phyloP scores from a whole-genome alignment of 2,329 filamentous ascomycete species.

The Ilyonectria destructans region DNA sequence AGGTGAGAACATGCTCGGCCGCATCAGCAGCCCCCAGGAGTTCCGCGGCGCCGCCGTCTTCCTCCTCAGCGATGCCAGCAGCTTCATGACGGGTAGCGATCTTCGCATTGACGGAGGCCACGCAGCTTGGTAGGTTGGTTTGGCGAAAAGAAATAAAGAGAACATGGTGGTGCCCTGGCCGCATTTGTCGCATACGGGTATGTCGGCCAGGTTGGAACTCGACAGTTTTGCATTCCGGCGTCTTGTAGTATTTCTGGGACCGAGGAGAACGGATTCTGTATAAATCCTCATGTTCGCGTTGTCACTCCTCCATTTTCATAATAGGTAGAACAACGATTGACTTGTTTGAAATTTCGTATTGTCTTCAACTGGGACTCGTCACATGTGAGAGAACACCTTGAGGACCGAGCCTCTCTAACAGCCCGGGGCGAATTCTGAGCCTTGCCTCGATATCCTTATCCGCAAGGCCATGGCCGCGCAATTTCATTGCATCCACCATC shows the following conservation, averaged over 20 bases:
- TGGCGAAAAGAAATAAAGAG: not conserved
- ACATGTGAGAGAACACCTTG: constrained; percentile 59
- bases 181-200: constrained; percentile 25
- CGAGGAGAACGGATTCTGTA: constrained; percentile 37
- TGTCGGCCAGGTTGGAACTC: constrained; percentile 6
- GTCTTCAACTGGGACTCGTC: constrained; percentile 43
- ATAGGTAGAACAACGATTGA: constrained; percentile 21
- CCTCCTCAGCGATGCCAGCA: constrained; percentile 79
- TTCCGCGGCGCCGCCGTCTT: constrained; percentile 82
- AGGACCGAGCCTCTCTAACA: constrained; percentile 63
- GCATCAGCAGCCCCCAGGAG: constrained; percentile 78
- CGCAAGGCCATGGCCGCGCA: constrained; percentile 60
- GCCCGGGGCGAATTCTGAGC: constrained; percentile 62
- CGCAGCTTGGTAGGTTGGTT: constrained; percentile 66
- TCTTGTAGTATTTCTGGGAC: constrained; percentile 37
- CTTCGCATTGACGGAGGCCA: constrained; percentile 82
- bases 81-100: constrained; percentile 84
- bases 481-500: constrained; percentile 62
- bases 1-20: constrained; percentile 87
- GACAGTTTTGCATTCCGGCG: constrained; percentile 33
- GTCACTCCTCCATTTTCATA: constrained; percentile 21
- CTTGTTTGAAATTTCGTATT: constrained; percentile 9
- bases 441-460: constrained; percentile 62
- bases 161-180: not conserved
- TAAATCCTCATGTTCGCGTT: constrained; percentile 34